Percentiles rank a stretch among this genome's conserved stretches.
phyloP scores from a whole-genome alignment of 495 filamentous ascomycete genomes.

The Penicillium crystallinum region DNA sequence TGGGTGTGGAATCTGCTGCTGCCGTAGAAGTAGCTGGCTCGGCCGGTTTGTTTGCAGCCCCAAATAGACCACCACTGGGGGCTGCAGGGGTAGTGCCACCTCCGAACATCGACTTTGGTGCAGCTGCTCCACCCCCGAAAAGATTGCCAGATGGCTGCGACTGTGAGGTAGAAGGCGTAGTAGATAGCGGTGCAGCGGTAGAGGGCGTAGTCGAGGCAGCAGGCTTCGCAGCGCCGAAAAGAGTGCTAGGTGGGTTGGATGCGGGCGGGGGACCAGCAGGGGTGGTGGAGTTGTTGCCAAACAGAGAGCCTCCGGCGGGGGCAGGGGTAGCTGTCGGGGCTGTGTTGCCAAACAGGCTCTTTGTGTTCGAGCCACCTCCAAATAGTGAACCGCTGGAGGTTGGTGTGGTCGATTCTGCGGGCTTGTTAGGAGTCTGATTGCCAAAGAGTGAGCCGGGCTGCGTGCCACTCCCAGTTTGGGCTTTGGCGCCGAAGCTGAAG shows the following conservation, averaged over 20 bases:
- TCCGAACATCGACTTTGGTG: slow-evolving; percentile 31
- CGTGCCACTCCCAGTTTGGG: slow-evolving; percentile 19
- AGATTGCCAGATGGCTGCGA: slow-evolving; percentile 28
- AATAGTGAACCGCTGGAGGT: slow-evolving; percentile 44
- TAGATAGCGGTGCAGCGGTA: slow-evolving; percentile 19
- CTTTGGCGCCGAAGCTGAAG: slow-evolving; percentile 42
- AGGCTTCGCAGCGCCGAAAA: slow-evolving; percentile 30
- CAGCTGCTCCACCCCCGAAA: slow-evolving; percentile 27
- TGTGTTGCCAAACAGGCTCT: slow-evolving; percentile 36
- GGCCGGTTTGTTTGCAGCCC: slow-evolving; percentile 36
- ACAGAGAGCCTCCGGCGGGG: slow-evolving; percentile 34
- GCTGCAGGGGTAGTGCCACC: slow-evolving; percentile 21
- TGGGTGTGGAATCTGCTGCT: slow-evolving; percentile 19
- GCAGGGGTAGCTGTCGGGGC: slow-evolving; percentile 33
- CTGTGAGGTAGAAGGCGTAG: slow-evolving; percentile 27
- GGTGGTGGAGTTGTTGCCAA: slow-evolving; percentile 54
- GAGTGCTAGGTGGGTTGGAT: slow-evolving; percentile 27
- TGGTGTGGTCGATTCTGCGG: slow-evolving; percentile 31
- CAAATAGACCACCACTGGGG: slow-evolving; percentile 36
- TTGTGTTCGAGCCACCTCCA: slow-evolving; percentile 34
- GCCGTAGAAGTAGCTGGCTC: slow-evolving; percentile 36
- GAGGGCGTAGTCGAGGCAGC: slow-evolving; percentile 22
- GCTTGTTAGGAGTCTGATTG: slow-evolving; percentile 37
- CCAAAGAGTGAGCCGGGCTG: slow-evolving; percentile 28
- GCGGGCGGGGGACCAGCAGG: slow-evolving; percentile 58